Conservation (phyloP, 805 yeast genomes). For the Spathaspora arborariae region DNA sequence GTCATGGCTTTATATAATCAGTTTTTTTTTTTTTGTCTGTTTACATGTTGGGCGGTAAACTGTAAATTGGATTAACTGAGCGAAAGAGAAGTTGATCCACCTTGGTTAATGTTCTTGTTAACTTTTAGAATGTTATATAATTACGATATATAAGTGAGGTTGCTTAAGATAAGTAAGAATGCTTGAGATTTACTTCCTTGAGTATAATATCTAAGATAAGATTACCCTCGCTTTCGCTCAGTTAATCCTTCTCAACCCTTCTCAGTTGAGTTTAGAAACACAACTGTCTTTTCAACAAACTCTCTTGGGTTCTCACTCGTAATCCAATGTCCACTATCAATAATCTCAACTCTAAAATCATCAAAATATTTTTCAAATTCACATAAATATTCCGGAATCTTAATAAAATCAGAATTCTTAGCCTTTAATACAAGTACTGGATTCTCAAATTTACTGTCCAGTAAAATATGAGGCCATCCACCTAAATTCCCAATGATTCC, state of each 20-base stretch:
- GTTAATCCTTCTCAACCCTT: background rate
- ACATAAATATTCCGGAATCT: conserved; percentile 24
- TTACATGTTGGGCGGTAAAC: background rate
- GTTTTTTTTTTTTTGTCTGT: background rate
- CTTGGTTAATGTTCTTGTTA: too few relatives aligned
- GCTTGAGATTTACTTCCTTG: too few relatives aligned
- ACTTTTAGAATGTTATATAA: too few relatives aligned
- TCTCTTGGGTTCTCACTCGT: conserved; percentile 36
- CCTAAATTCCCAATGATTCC: conserved; percentile 15
- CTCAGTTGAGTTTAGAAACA: conserved; percentile 5
- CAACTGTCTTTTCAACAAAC: conserved; percentile 15
- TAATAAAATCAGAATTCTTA: conserved; percentile 34
- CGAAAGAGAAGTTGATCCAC: too few relatives aligned
- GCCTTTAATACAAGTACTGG: conserved; percentile 46
- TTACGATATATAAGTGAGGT: too few relatives aligned
- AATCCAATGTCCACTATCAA: conserved; percentile 36
- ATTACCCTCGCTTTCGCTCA: too few relatives aligned
- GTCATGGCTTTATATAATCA: background rate
- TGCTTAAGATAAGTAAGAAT: too few relatives aligned
- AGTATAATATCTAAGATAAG: too few relatives aligned
- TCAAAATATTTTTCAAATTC: conserved; percentile 25
- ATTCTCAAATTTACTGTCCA: conserved; percentile 14
- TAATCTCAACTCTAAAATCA: conserved; percentile 14
- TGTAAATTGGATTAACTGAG: too few relatives aligned
- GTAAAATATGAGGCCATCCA: conserved; percentile 21